Conservation (phyloP, 192 early-diverging fungal species). For the Gigaspora rosea region DNA sequence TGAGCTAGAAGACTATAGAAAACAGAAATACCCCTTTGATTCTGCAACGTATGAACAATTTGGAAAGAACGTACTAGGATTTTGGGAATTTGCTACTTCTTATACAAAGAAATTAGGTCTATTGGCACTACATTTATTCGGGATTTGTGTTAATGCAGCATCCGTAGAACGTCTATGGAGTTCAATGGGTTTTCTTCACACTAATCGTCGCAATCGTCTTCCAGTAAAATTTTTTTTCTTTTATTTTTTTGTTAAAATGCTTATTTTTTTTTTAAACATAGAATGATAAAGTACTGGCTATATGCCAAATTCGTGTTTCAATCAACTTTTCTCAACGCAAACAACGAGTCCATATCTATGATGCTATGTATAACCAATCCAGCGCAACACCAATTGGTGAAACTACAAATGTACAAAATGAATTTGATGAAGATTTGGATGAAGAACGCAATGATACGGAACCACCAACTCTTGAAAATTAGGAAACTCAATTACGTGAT, state of each 20-base stretch:
- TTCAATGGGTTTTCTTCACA: neutral
- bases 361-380: neutral
- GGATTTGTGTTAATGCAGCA: conserved; percentile 30
- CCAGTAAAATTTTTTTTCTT: neutral
- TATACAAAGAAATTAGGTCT: neutral
- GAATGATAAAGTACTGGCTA: no score
- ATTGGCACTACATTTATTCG: neutral
- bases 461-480: neutral
- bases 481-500: no score
- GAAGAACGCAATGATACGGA: neutral
- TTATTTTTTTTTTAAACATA: neutral
- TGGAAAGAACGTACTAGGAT: neutral
- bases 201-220: neutral
- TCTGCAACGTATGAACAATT: neutral
- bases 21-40: conserved; percentile 22
- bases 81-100: neutral
- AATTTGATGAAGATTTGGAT: no score
- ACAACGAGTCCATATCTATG: no score
- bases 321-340: no score
- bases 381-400: neutral
- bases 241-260: neutral
- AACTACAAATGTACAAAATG: neutral
- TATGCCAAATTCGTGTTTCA: no score
- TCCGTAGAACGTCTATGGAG: neutral
- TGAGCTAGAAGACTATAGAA: neutral